Percentiles rank a stretch among this genome's conserved stretches.
Conservation (phyloP, 164 flowering plant genomes). For the Kingdonia uniflora region DNA sequence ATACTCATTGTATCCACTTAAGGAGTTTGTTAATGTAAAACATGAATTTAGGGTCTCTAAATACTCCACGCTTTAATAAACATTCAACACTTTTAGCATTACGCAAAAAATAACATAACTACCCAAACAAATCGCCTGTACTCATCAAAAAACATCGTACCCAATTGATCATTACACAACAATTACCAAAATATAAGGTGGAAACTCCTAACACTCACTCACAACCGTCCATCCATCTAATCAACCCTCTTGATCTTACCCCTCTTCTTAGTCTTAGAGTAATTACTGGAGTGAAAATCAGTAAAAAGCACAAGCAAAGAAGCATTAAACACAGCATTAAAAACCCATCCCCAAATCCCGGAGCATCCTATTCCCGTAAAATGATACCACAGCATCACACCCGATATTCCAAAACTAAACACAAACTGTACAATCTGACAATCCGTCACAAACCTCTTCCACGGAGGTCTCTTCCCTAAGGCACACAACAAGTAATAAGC, state of each 20-base stretch:
- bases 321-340: constrained; percentile 74
- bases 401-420: constrained; percentile 50
- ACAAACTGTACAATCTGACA: constrained; percentile 81
- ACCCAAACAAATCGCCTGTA: too few species aligned
- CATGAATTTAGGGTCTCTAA: too few species aligned
- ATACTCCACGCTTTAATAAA: too few species aligned
- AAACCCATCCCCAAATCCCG: constrained; percentile 73
- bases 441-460: constrained; percentile 84
- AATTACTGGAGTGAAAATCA: constrained; percentile 57
- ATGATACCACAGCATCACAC: constrained; percentile 52
- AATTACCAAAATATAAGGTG: too few species aligned
- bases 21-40: too few species aligned
- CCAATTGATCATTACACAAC: too few species aligned
- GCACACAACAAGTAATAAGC: constrained; percentile 54
- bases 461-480: constrained; percentile 50
- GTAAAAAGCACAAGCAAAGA: constrained; percentile 63
- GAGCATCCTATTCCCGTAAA: constrained; percentile 48
- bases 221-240: too few species aligned
- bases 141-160: too few species aligned
- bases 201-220: too few species aligned
- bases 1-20: too few species aligned
- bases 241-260: constrained; percentile 10
- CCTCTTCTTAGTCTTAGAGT: constrained; percentile 13
- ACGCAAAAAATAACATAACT: too few species aligned
- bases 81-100: too few species aligned